Base-by-base conservation (phyloP, 805 yeast species). In the Suhomyces sp. region DNA sequence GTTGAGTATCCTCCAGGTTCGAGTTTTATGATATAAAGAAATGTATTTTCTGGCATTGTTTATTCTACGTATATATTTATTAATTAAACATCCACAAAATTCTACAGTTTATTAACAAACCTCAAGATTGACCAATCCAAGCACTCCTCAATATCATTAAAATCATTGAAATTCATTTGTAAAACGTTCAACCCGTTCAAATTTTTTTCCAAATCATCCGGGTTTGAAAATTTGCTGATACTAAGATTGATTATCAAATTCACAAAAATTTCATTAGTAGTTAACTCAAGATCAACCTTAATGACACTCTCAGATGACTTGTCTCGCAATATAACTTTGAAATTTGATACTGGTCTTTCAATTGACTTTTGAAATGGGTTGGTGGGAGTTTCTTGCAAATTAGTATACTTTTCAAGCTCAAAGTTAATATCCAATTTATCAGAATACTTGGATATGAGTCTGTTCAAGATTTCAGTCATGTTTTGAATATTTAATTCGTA, bases 91-190 rank as follows among this genome's bases (percentile, higher is more conserved):
- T 18, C 19, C 15, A 15, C 12, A 12, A n/a, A 10, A 18, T 9
- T 28, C 10, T 25, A 9, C 28, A 25, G 28, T 12, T 28, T 46
- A 9, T 53, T 41, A 12, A 58, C 39, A 43, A 66, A 66, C 35
- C 57, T 62, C 33, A 56, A 47, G 2, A 77, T 53, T 1, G 77
- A 58, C 83, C 83, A 79, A 29, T 65, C 68, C 28, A 79, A 50
- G 46, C 83, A 76, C 46, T 77, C 80, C 33, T 72, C 76, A 4
- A 77, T 57, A 26, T 75, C 82, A 27, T 64, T 53, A 23, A 74
- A 56, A 35, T 77, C 81, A 36, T 66, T 74, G 44, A 77, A 76
- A 11, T 50, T 57, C 5, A 73, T 65, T 42, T 67, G 72, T 29
- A 77, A 52, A 5, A 77, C 63, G 27, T 61, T 65, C 21, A 51